Conservation (phyloP, 2,329 filamentous ascomycete genomes). For the Aurifilum marmelostoma region DNA sequence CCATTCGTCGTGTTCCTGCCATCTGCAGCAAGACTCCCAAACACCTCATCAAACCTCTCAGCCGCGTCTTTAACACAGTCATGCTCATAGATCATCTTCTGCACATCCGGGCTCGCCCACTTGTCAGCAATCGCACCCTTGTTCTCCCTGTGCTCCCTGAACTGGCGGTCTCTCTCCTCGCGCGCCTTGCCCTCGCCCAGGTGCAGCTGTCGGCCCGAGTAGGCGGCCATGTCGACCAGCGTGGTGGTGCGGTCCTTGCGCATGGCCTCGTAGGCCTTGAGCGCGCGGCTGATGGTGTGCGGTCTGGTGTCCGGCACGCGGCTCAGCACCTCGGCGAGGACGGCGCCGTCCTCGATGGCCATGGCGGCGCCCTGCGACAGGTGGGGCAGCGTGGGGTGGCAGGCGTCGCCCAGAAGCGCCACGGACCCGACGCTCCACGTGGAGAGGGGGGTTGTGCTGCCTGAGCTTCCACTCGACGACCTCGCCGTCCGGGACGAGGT, state of each 20-base stretch:
- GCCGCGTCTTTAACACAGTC: slow-evolving; percentile 61
- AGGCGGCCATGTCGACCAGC: slow-evolving; percentile 58
- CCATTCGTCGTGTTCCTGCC: slow-evolving; percentile 4
- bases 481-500: slow-evolving; percentile 63
- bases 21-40: slow-evolving; percentile 32
- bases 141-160: slow-evolving; percentile 53
- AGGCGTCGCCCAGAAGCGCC: slow-evolving; percentile 65
- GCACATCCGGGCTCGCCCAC: slow-evolving; percentile 72
- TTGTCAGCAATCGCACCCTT: slow-evolving; percentile 64
- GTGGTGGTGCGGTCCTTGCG: slow-evolving; percentile 58
- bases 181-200: slow-evolving; percentile 61
- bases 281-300: slow-evolving; percentile 49
- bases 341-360: slow-evolving; percentile 68
- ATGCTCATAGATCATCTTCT: slow-evolving; percentile 67
- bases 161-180: slow-evolving; percentile 61
- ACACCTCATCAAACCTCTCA: slow-evolving; percentile 56
- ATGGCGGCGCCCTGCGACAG: slow-evolving; percentile 70
- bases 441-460: slow-evolving; percentile 58
- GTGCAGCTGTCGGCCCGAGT: slow-evolving; percentile 58
- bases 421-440: slow-evolving; percentile 62
- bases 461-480: slow-evolving; percentile 69
- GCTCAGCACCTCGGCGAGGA: slow-evolving; percentile 57
- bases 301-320: slow-evolving; percentile 42
- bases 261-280: slow-evolving; percentile 59
- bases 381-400: slow-evolving; percentile 70